These are phyloP conservation scores for Termitomyces sp. DNA, from an alignment of 768 basidiomycete species.

Conservation along the genomic window DNA sequence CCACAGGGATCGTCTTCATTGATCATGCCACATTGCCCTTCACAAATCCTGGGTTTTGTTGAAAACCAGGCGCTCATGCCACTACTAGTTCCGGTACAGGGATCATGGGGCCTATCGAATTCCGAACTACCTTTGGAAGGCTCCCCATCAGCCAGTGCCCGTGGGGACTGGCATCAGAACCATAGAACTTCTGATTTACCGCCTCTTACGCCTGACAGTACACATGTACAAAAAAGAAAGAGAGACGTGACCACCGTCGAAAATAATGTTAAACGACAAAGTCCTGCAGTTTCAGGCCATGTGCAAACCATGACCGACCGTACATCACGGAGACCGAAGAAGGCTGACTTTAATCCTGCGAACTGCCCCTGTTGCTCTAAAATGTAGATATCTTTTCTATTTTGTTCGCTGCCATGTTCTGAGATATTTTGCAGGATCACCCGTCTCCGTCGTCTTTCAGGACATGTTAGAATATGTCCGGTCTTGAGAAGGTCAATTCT, in stretches of 20 bases:
- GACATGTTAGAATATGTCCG: background rate
- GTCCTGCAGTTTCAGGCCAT: too few species aligned
- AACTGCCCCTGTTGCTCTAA: background rate
- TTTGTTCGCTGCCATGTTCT: background rate
- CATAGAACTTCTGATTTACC: background rate
- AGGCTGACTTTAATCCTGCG: background rate
- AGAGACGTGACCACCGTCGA: background rate
- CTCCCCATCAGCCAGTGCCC: background rate
- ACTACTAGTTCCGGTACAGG: background rate
- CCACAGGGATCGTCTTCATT: background rate
- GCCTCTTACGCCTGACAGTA: background rate
- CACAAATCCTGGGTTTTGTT: too few species aligned
- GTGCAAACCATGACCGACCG: fast-evolving
- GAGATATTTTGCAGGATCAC: background rate
- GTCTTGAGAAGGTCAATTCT: background rate
- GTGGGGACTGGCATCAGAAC: too few species aligned
- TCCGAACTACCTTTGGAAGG: background rate
- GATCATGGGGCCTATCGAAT: background rate
- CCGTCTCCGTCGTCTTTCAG: background rate
- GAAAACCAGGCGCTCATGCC: background rate
- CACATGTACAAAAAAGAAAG: background rate
- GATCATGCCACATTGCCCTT: too few species aligned
- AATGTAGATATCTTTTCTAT: background rate
- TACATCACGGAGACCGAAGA: background rate
- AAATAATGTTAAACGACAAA: background rate